These are phyloP conservation scores for Microthyrium microscopicum DNA, from an alignment of 2,329 filamentous ascomycete species.

Conservation along the genomic window DNA sequence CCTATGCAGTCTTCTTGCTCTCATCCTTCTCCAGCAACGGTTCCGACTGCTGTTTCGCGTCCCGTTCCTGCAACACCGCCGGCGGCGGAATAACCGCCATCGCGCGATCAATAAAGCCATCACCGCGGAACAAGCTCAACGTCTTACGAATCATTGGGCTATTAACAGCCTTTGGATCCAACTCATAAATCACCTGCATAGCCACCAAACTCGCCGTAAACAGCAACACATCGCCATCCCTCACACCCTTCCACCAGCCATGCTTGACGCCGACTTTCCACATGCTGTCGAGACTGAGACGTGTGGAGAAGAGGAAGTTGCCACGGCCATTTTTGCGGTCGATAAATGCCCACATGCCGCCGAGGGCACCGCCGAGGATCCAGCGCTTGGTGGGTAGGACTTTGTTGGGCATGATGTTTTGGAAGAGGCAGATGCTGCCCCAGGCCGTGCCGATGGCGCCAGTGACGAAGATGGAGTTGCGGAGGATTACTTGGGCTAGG, in stretches of 20 bases:
- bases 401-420: constrained; percentile 55
- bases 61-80: constrained; percentile 1
- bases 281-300: constrained; percentile 62
- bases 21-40: too few relatives aligned
- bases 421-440: constrained; percentile 82
- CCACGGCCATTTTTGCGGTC: constrained; percentile 47
- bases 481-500: constrained; percentile 52
- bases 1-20: too few relatives aligned
- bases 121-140: constrained; percentile 56
- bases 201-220: constrained; percentile 67
- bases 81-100: neutral
- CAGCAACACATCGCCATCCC: constrained; percentile 68
- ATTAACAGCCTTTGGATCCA: constrained; percentile 48
- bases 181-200: constrained; percentile 63
- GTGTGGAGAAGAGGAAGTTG: constrained; percentile 63
- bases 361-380: constrained; percentile 75
- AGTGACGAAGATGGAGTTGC: constrained; percentile 61
- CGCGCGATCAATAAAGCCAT: constrained; percentile 54
- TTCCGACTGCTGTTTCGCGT: constrained; percentile 4
- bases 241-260: constrained; percentile 70
- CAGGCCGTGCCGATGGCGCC: constrained; percentile 74
- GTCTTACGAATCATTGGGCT: constrained; percentile 54
- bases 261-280: constrained; percentile 94
- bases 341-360: constrained; percentile 71
- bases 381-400: constrained; percentile 70